Conservation (phyloP, 768 basidiomycete genomes). For the Agrocybe chaxingu region DNA sequence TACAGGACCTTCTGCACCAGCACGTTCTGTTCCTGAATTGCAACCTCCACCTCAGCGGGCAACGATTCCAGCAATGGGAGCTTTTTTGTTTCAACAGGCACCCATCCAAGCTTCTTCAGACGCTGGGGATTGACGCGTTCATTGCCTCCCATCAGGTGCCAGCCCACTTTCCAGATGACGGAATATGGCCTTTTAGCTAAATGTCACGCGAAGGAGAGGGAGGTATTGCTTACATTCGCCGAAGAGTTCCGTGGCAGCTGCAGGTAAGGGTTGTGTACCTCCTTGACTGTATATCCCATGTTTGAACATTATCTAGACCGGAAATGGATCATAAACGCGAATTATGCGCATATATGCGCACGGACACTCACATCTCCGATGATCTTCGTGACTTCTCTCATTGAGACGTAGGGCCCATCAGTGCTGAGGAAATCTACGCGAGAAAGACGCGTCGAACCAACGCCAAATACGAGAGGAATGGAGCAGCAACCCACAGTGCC, state of each 20-base stretch:
- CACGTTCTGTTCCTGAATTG: slow-evolving; percentile 9
- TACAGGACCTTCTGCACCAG: neutral
- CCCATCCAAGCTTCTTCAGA: slow-evolving; percentile 38
- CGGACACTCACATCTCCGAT: slow-evolving; percentile 33
- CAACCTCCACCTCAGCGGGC: slow-evolving; percentile 19
- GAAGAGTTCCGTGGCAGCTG: slow-evolving; percentile 30
- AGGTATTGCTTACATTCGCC: slow-evolving; percentile 31
- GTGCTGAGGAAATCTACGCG: slow-evolving; percentile 31
- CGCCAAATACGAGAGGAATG: neutral
- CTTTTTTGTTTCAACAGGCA: slow-evolving; percentile 22
- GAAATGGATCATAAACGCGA: neutral
- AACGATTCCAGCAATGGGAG: slow-evolving; percentile 18
- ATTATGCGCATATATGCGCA: neutral
- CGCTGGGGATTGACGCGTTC: slow-evolving; percentile 29
- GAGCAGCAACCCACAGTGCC: slow-evolving; percentile 30
- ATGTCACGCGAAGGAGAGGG: neutral
- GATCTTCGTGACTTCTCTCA: slow-evolving; percentile 25
- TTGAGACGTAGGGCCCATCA: slow-evolving; percentile 24
- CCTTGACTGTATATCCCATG: slow-evolving; percentile 30
- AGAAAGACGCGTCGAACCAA: neutral
- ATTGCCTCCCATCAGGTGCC: slow-evolving; percentile 38
- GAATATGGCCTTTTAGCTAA: neutral
- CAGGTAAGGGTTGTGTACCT: slow-evolving; percentile 29
- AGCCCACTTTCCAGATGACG: slow-evolving; percentile 26
- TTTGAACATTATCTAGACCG: slow-evolving; percentile 26